A percentile compares a stretch with the other conserved stretches of the same genome.
These are phyloP conservation scores for Colletotrichum sp. DNA, from an alignment of 2,329 filamentous ascomycete genomes.

Conservation along the genomic window DNA sequence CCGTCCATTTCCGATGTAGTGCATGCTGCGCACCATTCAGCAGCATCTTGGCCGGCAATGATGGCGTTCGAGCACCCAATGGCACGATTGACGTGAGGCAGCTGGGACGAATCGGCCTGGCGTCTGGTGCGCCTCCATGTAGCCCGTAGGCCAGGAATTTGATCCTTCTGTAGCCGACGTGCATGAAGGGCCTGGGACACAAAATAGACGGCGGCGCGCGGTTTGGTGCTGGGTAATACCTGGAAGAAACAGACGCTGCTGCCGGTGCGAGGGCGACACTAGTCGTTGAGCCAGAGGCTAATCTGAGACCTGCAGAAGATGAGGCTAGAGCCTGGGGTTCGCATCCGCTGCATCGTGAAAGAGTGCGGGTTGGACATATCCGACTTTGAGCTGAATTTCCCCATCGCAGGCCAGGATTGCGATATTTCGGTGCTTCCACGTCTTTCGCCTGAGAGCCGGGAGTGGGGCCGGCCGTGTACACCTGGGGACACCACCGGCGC, in stretches of 20 bases:
- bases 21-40: not conserved
- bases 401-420: constrained; percentile 16
- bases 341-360: not conserved
- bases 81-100: not conserved
- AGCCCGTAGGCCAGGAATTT: not conserved
- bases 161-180: constrained; percentile 6
- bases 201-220: not conserved
- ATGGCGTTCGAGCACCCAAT: not conserved
- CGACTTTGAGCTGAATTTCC: not conserved
- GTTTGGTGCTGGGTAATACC: not conserved
- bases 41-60: not conserved
- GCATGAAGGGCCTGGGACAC: not conserved
- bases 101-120: not conserved
- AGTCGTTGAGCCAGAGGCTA: not conserved
- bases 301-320: constrained; percentile 8
- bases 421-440: constrained; percentile 1
- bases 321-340: not conserved
- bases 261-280: not conserved
- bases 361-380: not conserved
- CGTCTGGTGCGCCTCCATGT: not conserved
- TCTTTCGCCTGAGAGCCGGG: not conserved
- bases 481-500: not conserved
- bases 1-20: not conserved
- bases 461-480: not conserved
- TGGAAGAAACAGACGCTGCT: not conserved